phyloP scores from a whole-genome alignment of 2,329 filamentous ascomycete species.

The Zasmidium cellare region DNA sequence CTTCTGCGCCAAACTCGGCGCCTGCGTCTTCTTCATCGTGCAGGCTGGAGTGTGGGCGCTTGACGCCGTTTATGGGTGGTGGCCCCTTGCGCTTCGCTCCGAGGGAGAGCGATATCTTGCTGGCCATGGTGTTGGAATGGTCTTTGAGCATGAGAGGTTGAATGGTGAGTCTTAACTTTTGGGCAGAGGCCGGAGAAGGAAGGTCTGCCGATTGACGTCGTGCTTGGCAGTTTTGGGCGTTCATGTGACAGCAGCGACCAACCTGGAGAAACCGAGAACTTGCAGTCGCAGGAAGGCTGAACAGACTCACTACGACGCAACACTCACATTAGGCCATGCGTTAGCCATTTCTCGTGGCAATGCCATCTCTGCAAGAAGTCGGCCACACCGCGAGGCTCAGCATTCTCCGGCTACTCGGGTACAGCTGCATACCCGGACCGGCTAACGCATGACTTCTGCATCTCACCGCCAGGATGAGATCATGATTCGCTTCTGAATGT shows the following conservation, averaged over 20 bases:
- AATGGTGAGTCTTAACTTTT: neutral
- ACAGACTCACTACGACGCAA: no score
- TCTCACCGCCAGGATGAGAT: neutral
- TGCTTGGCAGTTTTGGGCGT: neutral
- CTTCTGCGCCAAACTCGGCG: slow-evolving; percentile 44
- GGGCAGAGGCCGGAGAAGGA: no score
- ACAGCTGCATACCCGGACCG: neutral
- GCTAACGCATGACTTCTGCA: neutral
- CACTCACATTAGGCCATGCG: no score
- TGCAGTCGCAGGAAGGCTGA: neutral
- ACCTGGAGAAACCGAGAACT: no score
- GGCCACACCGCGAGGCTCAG: neutral
- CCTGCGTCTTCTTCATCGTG: slow-evolving; percentile 53
- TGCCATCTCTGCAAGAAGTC: neutral
- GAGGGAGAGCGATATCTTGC: slow-evolving; percentile 35
- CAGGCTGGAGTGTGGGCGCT: slow-evolving; percentile 43
- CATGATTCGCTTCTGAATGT: neutral
- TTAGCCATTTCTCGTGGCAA: no score
- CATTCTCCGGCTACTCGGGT: neutral
- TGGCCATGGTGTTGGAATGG: slow-evolving; percentile 11
- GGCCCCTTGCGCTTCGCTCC: slow-evolving; percentile 26
- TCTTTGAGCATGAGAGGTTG: neutral
- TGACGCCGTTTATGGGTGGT: slow-evolving; percentile 38
- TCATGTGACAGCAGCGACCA: neutral
- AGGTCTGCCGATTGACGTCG: no score